Base-by-base conservation (phyloP, 1,139 yeast genomes). In the Candida mesenterica region DNA sequence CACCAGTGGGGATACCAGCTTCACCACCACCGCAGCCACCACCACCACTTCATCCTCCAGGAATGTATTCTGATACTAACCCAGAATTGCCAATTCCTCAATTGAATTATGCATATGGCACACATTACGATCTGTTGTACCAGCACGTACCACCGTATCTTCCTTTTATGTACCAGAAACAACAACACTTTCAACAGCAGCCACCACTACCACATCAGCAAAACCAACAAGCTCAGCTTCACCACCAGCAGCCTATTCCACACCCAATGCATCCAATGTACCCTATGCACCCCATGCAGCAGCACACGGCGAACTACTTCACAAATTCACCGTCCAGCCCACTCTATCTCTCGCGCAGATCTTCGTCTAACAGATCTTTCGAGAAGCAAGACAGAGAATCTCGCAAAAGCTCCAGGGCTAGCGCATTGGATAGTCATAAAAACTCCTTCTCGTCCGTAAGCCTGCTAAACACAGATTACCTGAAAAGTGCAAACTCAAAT, bases 111-210 rank as follows among this genome's bases (percentile, higher is more conserved):
- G n/a, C n/a, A n/a, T n/a, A n/a, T n/a, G 22, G 22, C 6, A 9
- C 22, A 6, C 22, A 19, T 6, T 19, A 19, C 9, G 22, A 19
- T 19, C 22, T 19, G 22, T 19, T 19, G 9, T 33, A 37, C 10
- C 42, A 41, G 15, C 43, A 43, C 4, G 39, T 39, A 3, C 31
- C 31, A 8, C 24, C 31, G 2, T 28, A 8, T 28, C 12, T 28
- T 28, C 23, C 28, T 13, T 25, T 13, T 15, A 25, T 25, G 28
- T 24, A 24, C n/a, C 12, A 15, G 10, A 12, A 12, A 12, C 28
- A 12, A 15, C 28, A 12, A 13, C 17, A 12, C 5, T 17, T 13
- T 7, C 28, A 13, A 5, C 17, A 25, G 9, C 28, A 25, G 14
- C 28, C 12, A 25, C 26, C 7, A 9, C 22, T 9, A 19, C 22